Base-by-base conservation (phyloP, 1,139 yeast species). In the Blastobotrys serpentis region DNA sequence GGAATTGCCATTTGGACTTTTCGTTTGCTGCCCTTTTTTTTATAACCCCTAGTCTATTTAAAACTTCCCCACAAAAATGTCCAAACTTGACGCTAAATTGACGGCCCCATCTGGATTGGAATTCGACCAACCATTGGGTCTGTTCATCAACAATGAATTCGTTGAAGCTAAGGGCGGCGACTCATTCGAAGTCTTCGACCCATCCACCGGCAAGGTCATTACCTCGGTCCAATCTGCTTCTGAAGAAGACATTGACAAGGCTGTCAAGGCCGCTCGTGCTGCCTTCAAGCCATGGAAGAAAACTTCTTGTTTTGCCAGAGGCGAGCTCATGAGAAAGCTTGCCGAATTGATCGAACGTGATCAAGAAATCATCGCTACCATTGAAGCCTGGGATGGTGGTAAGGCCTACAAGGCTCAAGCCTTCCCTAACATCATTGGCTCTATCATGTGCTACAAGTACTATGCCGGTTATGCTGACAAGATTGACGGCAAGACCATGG, bases 381-480 rank as follows among this genome's bases (percentile, higher is more conserved):
- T 86, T 58, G 95, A 86, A 71, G 81, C 92, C 19, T 75, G 86
- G 76, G 94, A 86, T 64, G 83, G 86, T 52, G 95, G 95, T 65
- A 86, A 86, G 70, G 80, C 88, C 46, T 72, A 80, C 59, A 47
- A 51, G 38, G 74, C 74, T 45, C 75, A 73, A 63, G 75, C 82
- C 34, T 64, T 68, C 53, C 76, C 73, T 49, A 94, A 86, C 62
- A 78, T 86, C 51, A 77, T 71, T 38, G 76, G 78, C 50, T 77
- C 80, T 52, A 73, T 79, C 57, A 66, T 67, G 48, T 78, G 77
- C 55, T 73, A 82, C 66, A 76, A 84, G 64, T 84, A 84, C 64
- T 84, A 80, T 68, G 94, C 89, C 44, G 94, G 92, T 43, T 84
- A 83, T 79, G 88, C 90, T 56, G 65, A 85, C 70, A 84, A 85